phyloP scores from a whole-genome alignment of 1,284 basidiomycete species.

The Trichosporon ovoides region DNA sequence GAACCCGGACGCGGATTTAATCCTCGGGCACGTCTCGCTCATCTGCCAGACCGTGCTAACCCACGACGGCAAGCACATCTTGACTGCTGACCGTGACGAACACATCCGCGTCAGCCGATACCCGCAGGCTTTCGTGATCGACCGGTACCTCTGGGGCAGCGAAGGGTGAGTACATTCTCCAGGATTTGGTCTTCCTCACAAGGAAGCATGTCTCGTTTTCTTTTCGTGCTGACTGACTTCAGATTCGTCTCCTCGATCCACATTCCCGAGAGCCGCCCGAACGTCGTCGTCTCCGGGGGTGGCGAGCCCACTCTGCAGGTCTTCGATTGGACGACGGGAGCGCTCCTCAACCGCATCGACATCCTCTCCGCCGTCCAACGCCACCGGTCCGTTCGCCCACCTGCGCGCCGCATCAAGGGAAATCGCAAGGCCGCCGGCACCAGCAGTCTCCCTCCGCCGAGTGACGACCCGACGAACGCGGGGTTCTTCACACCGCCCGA shows the following conservation, averaged over 20 bases:
- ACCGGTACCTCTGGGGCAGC: conserved; percentile 78
- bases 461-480: conserved; percentile 21
- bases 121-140: conserved; percentile 74
- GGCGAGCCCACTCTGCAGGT: conserved; percentile 71
- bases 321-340: conserved; percentile 72
- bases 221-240: conserved; percentile 7
- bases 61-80: conserved; percentile 63
- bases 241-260: conserved; percentile 80
- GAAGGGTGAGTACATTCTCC: conserved; percentile 57
- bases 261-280: conserved; percentile 56
- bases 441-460: conserved; percentile 12
- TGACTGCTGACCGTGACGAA: conserved; percentile 86
- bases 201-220: neutral
- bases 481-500: conserved; percentile 39
- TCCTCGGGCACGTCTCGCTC: conserved; percentile 67
- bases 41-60: conserved; percentile 67
- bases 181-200: neutral
- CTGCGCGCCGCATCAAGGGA: conserved; percentile 32
- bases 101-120: conserved; percentile 87
- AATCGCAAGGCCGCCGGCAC: conserved; percentile 27
- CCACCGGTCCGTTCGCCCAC: conserved; percentile 56
- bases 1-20: conserved; percentile 46
- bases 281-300: conserved; percentile 71
- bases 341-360: conserved; percentile 54
- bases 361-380: conserved; percentile 59